These are phyloP conservation scores for Avena atlantica DNA, from an alignment of 176 grass and related monocot genomes.

Conservation along the genomic window DNA sequence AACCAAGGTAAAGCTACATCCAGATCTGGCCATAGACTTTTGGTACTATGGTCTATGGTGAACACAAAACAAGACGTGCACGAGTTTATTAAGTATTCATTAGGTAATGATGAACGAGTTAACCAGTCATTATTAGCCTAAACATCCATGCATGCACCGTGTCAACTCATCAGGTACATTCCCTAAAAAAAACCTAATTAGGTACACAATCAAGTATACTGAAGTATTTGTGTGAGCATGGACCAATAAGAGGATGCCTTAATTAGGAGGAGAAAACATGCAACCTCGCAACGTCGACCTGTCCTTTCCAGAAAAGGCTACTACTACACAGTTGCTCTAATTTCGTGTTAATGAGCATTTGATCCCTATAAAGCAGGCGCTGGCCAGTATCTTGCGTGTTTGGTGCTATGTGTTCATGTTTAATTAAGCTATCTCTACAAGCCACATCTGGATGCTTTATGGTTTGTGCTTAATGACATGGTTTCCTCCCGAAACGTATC, in stretches of 20 bases:
- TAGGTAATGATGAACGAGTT: neutral
- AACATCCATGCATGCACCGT: conserved; percentile 34
- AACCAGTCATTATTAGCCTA: conserved; percentile 26
- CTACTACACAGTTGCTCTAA: neutral
- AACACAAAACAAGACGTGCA: conserved; percentile 39
- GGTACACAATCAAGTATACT: conserved; percentile 21
- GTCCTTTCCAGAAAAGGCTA: conserved; percentile 18
- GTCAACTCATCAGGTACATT: conserved; percentile 23
- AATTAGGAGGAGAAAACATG: conserved; percentile 25
- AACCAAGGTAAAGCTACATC: conserved; percentile 3
- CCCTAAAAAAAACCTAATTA: neutral
- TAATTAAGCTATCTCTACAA: conserved; percentile 53
- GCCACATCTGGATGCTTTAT: conserved; percentile 44
- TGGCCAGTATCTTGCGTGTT: conserved; percentile 47
- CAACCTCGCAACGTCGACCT: conserved; percentile 12
- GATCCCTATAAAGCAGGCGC: conserved; percentile 33
- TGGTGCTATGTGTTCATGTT: conserved; percentile 51
- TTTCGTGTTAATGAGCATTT: conserved; percentile 41
- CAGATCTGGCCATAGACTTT: conserved; percentile 21
- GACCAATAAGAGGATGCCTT: conserved; percentile 37
- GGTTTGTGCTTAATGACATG: conserved; percentile 51
- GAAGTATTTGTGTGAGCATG: conserved; percentile 36
- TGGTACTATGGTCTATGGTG: conserved; percentile 37
- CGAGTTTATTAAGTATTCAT: conserved; percentile 38
- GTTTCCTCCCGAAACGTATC: conserved; percentile 33